Evolutionary conservation across 108 stramenopile genomes (phyloP), one percentile per base, ranked within the genome.

Genomic region (Nannochloropsis oceanica): DNA sequence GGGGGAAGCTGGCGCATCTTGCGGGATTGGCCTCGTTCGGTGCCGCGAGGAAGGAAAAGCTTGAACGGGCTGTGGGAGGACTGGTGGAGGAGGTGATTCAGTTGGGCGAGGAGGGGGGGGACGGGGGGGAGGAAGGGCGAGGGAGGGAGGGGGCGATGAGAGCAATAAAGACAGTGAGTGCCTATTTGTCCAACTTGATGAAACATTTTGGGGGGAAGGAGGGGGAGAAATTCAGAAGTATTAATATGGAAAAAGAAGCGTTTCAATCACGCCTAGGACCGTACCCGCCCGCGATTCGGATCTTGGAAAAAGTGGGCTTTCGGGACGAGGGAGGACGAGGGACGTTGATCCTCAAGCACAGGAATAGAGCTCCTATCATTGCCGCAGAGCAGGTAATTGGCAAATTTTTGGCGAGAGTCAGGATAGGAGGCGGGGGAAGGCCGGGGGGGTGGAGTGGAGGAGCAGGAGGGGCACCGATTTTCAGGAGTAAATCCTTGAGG

Each of bases 1-100:
- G 86, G 26, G 26, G 86, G 20, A 86, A 86, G 79, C 79, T 86
- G 12, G 86, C 86, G 34, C 86, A 86, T 26, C 27, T 86, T 13
- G 86, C 86, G 43, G 86, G 86, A 43, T 20, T 73, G 50, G 24
- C 43, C 42, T 79, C 82, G 82, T 26, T 50, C 83, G 73, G 86
- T 79, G 25, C 82, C 27, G 43, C 86, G 79, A 11, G 86, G 86
- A 86, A 86, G 79, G 86, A 86, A 13, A 86, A 83, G 43, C 79
- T 86, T 1, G 82, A 82, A 50, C 79, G 80, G 9, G 82, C 82
- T 42, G 86, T 86, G 59, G 86, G 83, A 82, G 79, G 79, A 26
- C 34, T 79, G 18, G 82, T 86, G 27, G 27, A 27, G 42, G 86
- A 43, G 82, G 83, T 43, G 42, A 43, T 86, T 24, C 81, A 50